These are phyloP conservation scores for Acanthamoeba healyi DNA, from an alignment of 208 protist species.

Conservation along the genomic window DNA sequence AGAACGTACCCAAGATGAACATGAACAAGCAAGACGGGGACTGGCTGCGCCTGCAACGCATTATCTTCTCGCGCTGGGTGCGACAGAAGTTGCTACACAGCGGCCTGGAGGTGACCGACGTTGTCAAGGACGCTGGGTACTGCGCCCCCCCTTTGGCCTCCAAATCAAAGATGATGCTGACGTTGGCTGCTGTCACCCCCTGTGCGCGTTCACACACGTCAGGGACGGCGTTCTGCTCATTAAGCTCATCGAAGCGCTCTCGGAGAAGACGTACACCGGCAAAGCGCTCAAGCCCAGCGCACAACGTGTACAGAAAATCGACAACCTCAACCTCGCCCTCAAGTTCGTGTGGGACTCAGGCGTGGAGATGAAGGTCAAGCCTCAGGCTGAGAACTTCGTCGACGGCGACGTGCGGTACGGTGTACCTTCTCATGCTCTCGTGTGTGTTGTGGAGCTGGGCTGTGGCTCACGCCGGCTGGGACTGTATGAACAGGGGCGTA, in stretches of 20 bases:
- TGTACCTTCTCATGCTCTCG: background rate
- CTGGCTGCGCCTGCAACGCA: constrained; percentile 34
- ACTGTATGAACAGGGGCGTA: background rate
- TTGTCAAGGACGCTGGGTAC: constrained; percentile 42
- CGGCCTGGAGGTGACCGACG: background rate
- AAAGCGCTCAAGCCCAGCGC: constrained; percentile 25
- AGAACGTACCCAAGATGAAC: background rate
- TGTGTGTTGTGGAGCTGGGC: background rate
- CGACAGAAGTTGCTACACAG: constrained; percentile 44
- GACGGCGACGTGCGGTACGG: constrained; percentile 63
- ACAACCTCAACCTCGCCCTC: constrained; percentile 70
- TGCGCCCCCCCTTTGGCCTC: too few relatives aligned
- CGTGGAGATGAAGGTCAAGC: constrained; percentile 73
- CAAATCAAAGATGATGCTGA: too few relatives aligned
- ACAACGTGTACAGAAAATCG: constrained; percentile 61
- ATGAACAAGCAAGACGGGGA: constrained; percentile 20
- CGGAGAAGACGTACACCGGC: constrained; percentile 68
- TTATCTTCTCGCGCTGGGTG: constrained; percentile 42
- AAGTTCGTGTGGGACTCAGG: constrained; percentile 73
- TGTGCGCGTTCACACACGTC: too few relatives aligned
- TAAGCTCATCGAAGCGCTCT: constrained; percentile 51
- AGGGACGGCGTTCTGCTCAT: background rate
- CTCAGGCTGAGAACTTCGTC: constrained; percentile 67
- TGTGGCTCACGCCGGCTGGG: too few relatives aligned
- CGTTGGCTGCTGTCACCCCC: too few relatives aligned